Percentiles rank a stretch among this genome's conserved stretches.
Evolutionary conservation across 2,329 filamentous ascomycete species (phyloP).

Genomic region (Fusarium camptoceras): DNA sequence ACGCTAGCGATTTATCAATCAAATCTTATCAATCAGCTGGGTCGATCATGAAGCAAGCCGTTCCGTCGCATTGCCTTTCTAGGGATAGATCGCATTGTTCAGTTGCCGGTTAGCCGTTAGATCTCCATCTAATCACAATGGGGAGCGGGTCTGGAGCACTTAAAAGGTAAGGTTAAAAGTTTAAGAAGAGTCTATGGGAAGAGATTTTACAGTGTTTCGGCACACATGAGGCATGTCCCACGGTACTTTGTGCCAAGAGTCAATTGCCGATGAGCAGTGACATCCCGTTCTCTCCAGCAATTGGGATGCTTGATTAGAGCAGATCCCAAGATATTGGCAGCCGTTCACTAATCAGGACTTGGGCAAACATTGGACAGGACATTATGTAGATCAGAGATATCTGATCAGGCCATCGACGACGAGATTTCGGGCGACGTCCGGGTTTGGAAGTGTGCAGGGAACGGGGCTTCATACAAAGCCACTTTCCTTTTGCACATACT

Average conservation of each 20-base stretch:
- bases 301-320: not conserved
- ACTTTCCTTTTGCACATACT: not conserved
- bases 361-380: not conserved
- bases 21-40: conserved; percentile 11
- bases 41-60: not conserved
- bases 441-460: not conserved
- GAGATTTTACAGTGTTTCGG: not conserved
- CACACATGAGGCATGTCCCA: not conserved
- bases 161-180: conserved; percentile 4
- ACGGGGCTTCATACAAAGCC: not conserved
- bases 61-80: not conserved
- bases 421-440: not conserved
- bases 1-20: conserved; percentile 5
- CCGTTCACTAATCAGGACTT: not conserved
- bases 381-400: not conserved
- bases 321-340: not conserved
- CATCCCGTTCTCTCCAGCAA: not conserved
- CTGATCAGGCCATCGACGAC: not conserved
- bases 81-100: not conserved
- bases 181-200: not conserved
- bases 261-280: not conserved
- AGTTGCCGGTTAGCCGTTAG: not conserved
- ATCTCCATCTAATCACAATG: not conserved
- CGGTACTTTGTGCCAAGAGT: not conserved
- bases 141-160: not conserved